Conservation (phyloP, 495 filamentous ascomycete genomes). For the Aspergillus sparsus region DNA sequence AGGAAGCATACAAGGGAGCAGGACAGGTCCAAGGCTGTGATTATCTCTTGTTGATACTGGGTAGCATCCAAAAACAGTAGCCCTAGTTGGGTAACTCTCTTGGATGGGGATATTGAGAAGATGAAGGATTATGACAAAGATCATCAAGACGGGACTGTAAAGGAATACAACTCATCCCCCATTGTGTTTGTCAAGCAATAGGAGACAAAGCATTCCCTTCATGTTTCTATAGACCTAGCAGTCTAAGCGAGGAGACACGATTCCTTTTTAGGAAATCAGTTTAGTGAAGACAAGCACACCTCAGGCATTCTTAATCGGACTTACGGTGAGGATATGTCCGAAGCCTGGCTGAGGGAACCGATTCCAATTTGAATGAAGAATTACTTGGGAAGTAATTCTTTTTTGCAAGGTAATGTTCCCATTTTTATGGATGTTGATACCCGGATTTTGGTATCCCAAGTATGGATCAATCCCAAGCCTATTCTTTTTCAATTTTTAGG, state of each 20-base stretch:
- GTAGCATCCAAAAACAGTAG: too few species aligned
- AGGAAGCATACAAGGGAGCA: too few species aligned
- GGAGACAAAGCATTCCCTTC: conserved; percentile 15
- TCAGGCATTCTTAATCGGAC: conserved; percentile 7
- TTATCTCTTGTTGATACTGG: too few species aligned
- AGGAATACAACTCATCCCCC: not conserved
- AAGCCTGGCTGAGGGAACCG: too few species aligned
- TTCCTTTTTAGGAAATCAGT: conserved; percentile 21
- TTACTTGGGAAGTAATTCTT: too few species aligned
- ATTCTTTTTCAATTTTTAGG: too few species aligned
- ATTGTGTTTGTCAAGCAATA: conserved; percentile 4
- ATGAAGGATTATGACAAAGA: too few species aligned
- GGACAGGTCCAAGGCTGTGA: too few species aligned
- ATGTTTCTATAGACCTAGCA: conserved; percentile 9
- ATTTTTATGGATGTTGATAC: not conserved
- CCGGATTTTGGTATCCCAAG: not conserved
- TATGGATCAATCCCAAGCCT: not conserved
- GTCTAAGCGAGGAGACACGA: conserved; percentile 17
- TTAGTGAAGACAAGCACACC: conserved; percentile 10
- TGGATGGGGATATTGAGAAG: too few species aligned
- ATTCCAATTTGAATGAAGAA: too few species aligned
- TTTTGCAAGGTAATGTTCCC: too few species aligned
- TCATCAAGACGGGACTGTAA: not conserved
- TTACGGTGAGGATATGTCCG: not conserved
- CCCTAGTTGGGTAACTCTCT: too few species aligned